These are phyloP conservation scores for Nyctanthes arbortristis DNA, from an alignment of 257 asterid species.

Conservation along the genomic window DNA sequence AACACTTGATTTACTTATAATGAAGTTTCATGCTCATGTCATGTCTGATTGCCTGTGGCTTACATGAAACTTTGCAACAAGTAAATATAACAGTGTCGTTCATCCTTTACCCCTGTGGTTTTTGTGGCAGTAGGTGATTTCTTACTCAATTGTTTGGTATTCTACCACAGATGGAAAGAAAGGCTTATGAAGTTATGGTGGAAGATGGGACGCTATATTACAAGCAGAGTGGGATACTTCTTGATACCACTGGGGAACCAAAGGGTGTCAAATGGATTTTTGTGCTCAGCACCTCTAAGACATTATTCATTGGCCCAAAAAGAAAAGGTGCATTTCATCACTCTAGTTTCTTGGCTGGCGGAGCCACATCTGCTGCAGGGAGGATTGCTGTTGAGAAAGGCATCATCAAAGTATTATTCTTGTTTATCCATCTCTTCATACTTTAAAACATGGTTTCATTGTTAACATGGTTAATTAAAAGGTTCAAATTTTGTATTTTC, in stretches of 20 bases:
- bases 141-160: constrained; percentile 1
- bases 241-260: constrained; percentile 40
- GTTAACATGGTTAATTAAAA: not conserved
- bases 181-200: constrained; percentile 52
- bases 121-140: not conserved
- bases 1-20: no score
- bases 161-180: constrained; percentile 56
- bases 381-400: constrained; percentile 58
- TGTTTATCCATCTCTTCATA: not conserved
- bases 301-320: constrained; percentile 50
- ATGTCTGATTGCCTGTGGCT: no score
- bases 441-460: not conserved
- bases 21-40: no score
- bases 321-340: constrained; percentile 68
- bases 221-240: constrained; percentile 47
- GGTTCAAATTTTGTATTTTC: not conserved
- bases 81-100: no score
- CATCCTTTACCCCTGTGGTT: no score
- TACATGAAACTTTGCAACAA: no score
- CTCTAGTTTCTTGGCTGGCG: constrained; percentile 73
- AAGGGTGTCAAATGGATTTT: constrained; percentile 59
- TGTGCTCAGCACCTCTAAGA: constrained; percentile 57
- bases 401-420: constrained; percentile 34
- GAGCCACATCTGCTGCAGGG: constrained; percentile 71
- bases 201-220: constrained; percentile 51